phyloP scores from a whole-genome alignment of 352 stramenopile species.

The Phytophthora ramorum region DNA sequence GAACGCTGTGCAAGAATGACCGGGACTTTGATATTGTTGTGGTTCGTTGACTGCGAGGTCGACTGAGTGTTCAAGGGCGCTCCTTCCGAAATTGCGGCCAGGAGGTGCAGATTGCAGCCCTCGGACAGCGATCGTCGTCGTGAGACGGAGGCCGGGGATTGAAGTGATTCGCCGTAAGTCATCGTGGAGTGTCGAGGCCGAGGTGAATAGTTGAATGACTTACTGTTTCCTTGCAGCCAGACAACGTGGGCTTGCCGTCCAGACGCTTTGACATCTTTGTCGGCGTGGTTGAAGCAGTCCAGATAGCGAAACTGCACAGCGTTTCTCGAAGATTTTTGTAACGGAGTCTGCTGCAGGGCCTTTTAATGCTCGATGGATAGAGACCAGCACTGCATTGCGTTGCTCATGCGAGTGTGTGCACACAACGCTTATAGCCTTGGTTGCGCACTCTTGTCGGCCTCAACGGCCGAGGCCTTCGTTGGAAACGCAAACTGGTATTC shows the following conservation, averaged over 20 bases:
- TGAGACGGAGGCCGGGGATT: neutral
- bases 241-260: neutral
- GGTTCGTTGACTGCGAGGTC: neutral
- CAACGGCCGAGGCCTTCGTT: constrained; percentile 12
- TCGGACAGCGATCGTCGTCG: constrained; percentile 28
- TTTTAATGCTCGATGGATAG: constrained; percentile 2
- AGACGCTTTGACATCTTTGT: constrained; percentile 11
- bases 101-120: constrained; percentile 17
- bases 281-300: constrained; percentile 14
- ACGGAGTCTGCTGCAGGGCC: neutral
- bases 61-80: neutral
- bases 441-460: constrained; percentile 11
- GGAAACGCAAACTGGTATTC: too few relatives aligned
- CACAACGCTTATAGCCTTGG: neutral
- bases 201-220: constrained; percentile 20
- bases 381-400: neutral
- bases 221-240: neutral
- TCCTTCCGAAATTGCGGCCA: constrained; percentile 14
- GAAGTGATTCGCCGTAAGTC: constrained; percentile 5
- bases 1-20: constrained; percentile 5
- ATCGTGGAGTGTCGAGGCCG: constrained; percentile 22
- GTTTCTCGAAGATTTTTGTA: constrained; percentile 30
- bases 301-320: constrained; percentile 22
- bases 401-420: neutral
- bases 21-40: neutral